These are phyloP conservation scores for Malassezia globosa DNA, from an alignment of 1,284 basidiomycete genomes.

Conservation along the genomic window DNA sequence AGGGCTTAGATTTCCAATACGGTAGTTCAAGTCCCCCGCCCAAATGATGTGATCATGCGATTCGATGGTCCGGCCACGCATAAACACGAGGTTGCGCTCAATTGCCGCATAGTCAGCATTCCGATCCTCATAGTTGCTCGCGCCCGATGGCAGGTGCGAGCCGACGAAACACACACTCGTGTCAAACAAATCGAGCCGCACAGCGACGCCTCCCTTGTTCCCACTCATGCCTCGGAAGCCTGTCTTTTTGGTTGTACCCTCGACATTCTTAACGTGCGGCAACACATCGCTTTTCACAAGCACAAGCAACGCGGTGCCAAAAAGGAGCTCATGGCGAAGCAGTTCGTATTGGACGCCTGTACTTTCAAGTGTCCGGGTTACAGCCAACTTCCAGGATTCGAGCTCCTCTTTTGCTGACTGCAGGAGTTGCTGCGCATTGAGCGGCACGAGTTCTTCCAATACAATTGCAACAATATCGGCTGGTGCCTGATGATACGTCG, in stretches of 20 bases:
- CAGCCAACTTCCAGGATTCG: slow-evolving; percentile 64
- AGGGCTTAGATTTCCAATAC: slow-evolving; percentile 68
- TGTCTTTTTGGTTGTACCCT: slow-evolving; percentile 87
- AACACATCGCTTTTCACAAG: slow-evolving; percentile 68
- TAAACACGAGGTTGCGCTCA: slow-evolving; percentile 66
- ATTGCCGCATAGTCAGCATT: slow-evolving; percentile 89
- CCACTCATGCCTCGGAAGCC: slow-evolving; percentile 92
- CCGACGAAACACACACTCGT: slow-evolving; percentile 90
- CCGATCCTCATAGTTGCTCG: slow-evolving; percentile 73
- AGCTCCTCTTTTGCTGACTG: slow-evolving; percentile 82
- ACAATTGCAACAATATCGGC: slow-evolving; percentile 49
- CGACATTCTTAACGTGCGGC: slow-evolving; percentile 72
- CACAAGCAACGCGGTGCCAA: slow-evolving; percentile 82
- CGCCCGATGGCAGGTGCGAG: slow-evolving; percentile 88
- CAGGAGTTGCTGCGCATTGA: slow-evolving; percentile 87
- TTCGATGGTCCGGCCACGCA: slow-evolving; percentile 72
- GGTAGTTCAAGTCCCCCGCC: slow-evolving; percentile 89
- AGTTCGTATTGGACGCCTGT: slow-evolving; percentile 57
- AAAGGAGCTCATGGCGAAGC: slow-evolving; percentile 84
- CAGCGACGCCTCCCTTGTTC: slow-evolving; percentile 77
- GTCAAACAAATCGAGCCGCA: slow-evolving; percentile 79
- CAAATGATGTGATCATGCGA: slow-evolving; percentile 82
- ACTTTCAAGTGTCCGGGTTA: slow-evolving; percentile 63
- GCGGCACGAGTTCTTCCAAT: slow-evolving; percentile 94
- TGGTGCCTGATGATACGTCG: slow-evolving; percentile 51